Evolutionary conservation across 2,329 filamentous ascomycete species (phyloP), one percentile per base, ranked within the genome.

Genomic region (Talaromyces sp.): DNA sequence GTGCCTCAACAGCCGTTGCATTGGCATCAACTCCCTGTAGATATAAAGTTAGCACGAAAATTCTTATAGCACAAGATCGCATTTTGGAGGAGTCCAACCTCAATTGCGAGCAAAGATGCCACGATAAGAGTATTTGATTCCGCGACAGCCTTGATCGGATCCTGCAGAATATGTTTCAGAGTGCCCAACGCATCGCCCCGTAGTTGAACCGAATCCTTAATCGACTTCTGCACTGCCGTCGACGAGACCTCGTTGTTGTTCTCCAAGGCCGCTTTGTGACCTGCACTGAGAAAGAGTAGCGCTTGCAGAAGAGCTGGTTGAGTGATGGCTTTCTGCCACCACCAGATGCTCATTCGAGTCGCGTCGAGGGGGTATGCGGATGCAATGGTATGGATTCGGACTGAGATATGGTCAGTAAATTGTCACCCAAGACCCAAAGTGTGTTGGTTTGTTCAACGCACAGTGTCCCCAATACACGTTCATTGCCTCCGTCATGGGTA

Each of bases 381-480:
- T 7, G 25, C 7, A 28, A 28, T 28, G 7, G 25, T 28, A 7
- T 28, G 25, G 7, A 28, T 3, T 28, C 25, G 25, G 25, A 28
- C 25, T 28, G 25, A 3, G 7, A 28, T 28, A 28, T 28, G 25
- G 25, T 28, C 7, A 28, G 25, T 3, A 28, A 28, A 28, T n/a
- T n/a, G n/a, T n/a, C n/a, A n/a, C n/a, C n/a, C n/a, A 39, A 39
- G 36, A 5, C 5, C n/a, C 11, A 39, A 5, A 39, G 10, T 9
- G 4, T 13, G 36, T 36, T 36, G 4, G n/a, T 39, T 39, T 4
- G 36, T 39, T 5, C 36, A 39, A 45, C 63, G 45, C 60, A 64
- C 63, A 64, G 57, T 64, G 62, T 41, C 63, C 59, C 39, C 63
- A 63, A 33, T 64, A 64, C n/a, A 63, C 21, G 45, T 63, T 63